Percentiles rank a stretch among this genome's conserved stretches.
phyloP scores from a whole-genome alignment of 1,139 yeast genomes.

The Suhomyces anneliseae region DNA sequence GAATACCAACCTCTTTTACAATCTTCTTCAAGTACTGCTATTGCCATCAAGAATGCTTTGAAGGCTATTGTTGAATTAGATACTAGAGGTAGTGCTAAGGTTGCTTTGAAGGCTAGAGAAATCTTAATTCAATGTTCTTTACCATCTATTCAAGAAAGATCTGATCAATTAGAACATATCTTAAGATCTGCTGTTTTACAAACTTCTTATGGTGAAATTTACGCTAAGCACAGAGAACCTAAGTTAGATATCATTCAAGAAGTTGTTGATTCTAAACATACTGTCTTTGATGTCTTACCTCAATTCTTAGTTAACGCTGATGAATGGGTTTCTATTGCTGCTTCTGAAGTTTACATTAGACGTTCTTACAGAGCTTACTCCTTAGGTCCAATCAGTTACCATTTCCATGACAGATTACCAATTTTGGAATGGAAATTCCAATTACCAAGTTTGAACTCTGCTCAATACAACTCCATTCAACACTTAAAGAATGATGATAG shows the following conservation, averaged over 20 bases:
- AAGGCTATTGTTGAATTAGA: constrained; percentile 84
- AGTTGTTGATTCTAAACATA: constrained; percentile 93
- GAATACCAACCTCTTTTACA: constrained; percentile 78
- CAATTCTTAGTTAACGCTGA: constrained; percentile 85
- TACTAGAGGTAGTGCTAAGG: constrained; percentile 87
- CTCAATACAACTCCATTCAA: constrained; percentile 68
- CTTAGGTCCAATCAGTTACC: constrained; percentile 71
- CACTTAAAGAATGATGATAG: constrained; percentile 39
- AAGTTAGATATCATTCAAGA: constrained; percentile 78
- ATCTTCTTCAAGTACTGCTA: constrained; percentile 66
- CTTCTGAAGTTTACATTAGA: constrained; percentile 93
- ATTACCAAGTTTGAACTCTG: constrained; percentile 67
- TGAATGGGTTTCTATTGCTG: constrained; percentile 90
- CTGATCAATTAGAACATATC: constrained; percentile 95
- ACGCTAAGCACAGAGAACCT: constrained; percentile 77
- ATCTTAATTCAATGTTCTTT: constrained; percentile 92
- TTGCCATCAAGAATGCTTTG: constrained; percentile 67
- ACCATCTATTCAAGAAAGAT: constrained; percentile 94
- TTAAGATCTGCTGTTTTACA: constrained; percentile 89
- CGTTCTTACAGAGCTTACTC: constrained; percentile 97
- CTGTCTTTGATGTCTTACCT: constrained; percentile 91
- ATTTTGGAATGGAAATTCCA: constrained; percentile 89
- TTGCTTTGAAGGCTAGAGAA: constrained; percentile 95
- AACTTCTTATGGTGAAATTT: constrained; percentile 82
- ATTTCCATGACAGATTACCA: constrained; percentile 60